Conservation (phyloP, 768 basidiomycete species). For the Neoboletus magnificus region DNA sequence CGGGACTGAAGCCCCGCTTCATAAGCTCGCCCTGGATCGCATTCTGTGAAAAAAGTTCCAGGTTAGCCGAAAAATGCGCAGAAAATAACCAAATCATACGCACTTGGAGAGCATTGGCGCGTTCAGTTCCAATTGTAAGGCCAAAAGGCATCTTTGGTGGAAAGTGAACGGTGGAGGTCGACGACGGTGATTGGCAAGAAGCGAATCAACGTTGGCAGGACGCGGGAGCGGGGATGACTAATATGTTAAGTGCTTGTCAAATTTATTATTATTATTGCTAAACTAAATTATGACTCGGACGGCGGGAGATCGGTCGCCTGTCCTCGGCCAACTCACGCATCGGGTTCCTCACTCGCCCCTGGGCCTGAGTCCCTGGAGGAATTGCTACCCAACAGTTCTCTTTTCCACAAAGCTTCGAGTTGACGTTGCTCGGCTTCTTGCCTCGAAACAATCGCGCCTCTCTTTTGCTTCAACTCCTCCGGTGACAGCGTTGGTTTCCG, state of each 20-base stretch:
- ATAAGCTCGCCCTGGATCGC: slow-evolving; percentile 80
- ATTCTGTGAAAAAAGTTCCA: slow-evolving; percentile 42
- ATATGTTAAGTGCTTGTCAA: slow-evolving; percentile 17
- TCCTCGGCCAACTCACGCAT: not conserved
- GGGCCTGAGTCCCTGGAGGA: not conserved
- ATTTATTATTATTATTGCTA: slow-evolving; percentile 1
- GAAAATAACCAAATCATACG: slow-evolving; percentile 10
- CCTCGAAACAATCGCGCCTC: slow-evolving; percentile 9
- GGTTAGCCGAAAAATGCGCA: slow-evolving; percentile 14
- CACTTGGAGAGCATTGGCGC: slow-evolving; percentile 69
- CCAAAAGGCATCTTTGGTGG: slow-evolving; percentile 59
- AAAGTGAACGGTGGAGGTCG: slow-evolving; percentile 19
- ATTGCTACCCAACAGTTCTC: not conserved
- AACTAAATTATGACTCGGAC: not conserved
- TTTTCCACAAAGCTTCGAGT: not conserved
- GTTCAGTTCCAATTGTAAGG: slow-evolving; percentile 75
- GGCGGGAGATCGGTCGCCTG: too few relatives aligned
- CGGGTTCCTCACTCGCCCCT: not conserved
- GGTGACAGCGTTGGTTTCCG: not conserved
- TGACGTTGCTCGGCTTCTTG: slow-evolving; percentile 14
- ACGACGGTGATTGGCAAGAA: slow-evolving; percentile 29
- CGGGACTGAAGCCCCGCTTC: slow-evolving; percentile 67
- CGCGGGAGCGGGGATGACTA: slow-evolving; percentile 24
- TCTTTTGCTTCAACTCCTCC: slow-evolving; percentile 3
- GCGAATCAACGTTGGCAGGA: slow-evolving; percentile 20